These are phyloP conservation scores for Capsicum rhomboideum DNA, from an alignment of 257 asterid genomes.

Conservation along the genomic window DNA sequence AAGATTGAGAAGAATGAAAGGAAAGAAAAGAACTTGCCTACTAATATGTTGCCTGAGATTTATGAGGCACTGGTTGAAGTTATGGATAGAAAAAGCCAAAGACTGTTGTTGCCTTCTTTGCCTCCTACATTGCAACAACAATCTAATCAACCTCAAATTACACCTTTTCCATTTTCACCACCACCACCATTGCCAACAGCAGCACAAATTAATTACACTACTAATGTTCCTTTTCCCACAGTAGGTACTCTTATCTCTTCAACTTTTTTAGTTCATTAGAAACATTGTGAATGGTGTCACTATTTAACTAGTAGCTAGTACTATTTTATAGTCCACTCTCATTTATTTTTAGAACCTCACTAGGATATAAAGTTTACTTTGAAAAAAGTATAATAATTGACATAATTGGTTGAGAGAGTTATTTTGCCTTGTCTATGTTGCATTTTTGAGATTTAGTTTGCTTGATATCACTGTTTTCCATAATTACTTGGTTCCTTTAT, in stretches of 20 bases:
- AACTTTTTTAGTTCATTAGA: neutral
- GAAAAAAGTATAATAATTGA: neutral
- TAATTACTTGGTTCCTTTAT: neutral
- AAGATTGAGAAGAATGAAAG: slow-evolving; percentile 67
- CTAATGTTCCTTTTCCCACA: slow-evolving; percentile 12
- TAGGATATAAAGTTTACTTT: neutral
- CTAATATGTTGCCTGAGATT: slow-evolving; percentile 70
- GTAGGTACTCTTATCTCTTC: neutral
- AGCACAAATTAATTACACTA: neutral
- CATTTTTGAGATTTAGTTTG: neutral
- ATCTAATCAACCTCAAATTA: slow-evolving; percentile 9
- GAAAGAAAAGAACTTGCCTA: slow-evolving; percentile 63
- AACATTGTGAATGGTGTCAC: neutral
- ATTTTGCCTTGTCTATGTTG: neutral
- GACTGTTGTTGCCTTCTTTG: slow-evolving; percentile 10
- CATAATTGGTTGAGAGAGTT: neutral
- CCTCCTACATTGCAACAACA: slow-evolving; percentile 34
- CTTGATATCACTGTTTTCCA: neutral
- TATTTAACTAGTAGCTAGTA: neutral
- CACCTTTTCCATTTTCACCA: slow-evolving; percentile 20
- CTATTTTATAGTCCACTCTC: neutral
- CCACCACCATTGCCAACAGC: slow-evolving; percentile 7
- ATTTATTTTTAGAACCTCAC: neutral
- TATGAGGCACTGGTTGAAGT: slow-evolving; percentile 67
- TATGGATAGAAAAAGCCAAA: slow-evolving; percentile 41